Evolutionary conservation across 768 basidiomycete genomes (phyloP).

Genomic region (Tylopilus felleus): DNA sequence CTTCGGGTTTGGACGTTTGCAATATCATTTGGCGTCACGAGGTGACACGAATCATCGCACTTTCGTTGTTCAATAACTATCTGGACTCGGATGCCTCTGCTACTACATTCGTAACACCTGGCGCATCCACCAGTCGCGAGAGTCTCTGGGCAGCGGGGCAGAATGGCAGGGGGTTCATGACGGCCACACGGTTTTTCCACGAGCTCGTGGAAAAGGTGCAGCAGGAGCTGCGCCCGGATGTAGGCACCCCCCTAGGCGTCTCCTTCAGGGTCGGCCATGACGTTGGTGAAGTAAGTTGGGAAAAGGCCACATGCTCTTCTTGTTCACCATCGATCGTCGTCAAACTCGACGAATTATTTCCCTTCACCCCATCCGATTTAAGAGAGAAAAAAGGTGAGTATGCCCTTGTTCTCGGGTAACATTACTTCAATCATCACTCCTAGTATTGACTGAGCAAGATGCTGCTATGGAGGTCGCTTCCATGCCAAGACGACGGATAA

Average conservation of each 20-base stretch:
- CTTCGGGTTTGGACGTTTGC: constrained; percentile 7
- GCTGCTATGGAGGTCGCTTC: constrained; percentile 12
- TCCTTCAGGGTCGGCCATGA: constrained; percentile 15
- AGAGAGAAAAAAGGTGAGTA: constrained; percentile 3
- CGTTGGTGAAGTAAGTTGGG: constrained; percentile 14
- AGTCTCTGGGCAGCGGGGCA: constrained; percentile 18
- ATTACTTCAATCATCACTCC: neutral
- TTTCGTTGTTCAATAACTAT: constrained; percentile 14
- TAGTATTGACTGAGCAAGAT: constrained; percentile 12
- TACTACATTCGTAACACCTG: constrained; percentile 12
- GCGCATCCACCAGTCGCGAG: constrained; percentile 15
- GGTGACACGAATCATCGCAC: neutral
- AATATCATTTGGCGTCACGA: constrained; percentile 8
- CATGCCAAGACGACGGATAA: constrained; percentile 13
- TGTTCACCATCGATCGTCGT: neutral
- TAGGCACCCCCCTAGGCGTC: neutral
- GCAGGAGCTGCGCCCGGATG: neutral
- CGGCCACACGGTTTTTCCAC: constrained; percentile 15
- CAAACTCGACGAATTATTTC: constrained; percentile 11
- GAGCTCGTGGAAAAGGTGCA: constrained; percentile 2
- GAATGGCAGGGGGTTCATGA: constrained; percentile 15
- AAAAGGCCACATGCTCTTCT: neutral
- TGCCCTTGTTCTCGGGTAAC: neutral
- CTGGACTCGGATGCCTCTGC: constrained; percentile 6
- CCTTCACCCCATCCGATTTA: constrained; percentile 1